Evolutionary conservation across 805 yeast species (phyloP), one percentile per base, ranked within the genome.

Genomic region (Lachancea sp.): DNA sequence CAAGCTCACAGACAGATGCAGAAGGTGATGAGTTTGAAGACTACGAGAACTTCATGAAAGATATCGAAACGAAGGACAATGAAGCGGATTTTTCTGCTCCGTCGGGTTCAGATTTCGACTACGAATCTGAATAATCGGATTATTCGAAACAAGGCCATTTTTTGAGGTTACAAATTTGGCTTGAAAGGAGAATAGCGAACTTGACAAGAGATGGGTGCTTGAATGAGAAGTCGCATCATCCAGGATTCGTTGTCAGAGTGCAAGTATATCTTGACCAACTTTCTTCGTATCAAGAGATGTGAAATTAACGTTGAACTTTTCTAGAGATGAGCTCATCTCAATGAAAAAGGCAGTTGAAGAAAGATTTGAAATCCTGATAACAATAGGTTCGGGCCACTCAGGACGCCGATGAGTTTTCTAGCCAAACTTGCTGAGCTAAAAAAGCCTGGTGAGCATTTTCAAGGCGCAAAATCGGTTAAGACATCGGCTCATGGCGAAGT

Each of bases 11-110:
- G 16, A 7, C 18, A 13, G 16, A 32, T 4, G 19, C 13, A 8
- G 17, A 33, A 11, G 39, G 3, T 16, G 19, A 36, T 25, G 19
- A 36, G 29, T 15, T 25, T 31, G 64, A 58, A 2, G 61, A 61
- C 30, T 59, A 59, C 35, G 66, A 59, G n/a, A 59, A 58, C 18
- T 66, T 65, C 38, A 51, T 63, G 55, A 55, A 61, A 13, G 68
- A 64, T 19, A 44, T 61, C 15, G 31, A 16, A 26, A 53, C 49
- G 36, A 65, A 60, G 17, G 66, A 61, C 16, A 54, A 72, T 37
- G 55, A 68, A 11, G 29, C 19, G 3, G 17, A 38, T 36, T 12
- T 15, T 2, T 29, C 37, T 4, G 16, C 41, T 5, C 12, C 17
- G 2, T 12, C 38, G 6, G 49, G 36, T 30, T 42, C 44, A 9